Base-by-base conservation (phyloP, 2,329 filamentous ascomycete genomes). In the Cucurbitaria berberidis region DNA sequence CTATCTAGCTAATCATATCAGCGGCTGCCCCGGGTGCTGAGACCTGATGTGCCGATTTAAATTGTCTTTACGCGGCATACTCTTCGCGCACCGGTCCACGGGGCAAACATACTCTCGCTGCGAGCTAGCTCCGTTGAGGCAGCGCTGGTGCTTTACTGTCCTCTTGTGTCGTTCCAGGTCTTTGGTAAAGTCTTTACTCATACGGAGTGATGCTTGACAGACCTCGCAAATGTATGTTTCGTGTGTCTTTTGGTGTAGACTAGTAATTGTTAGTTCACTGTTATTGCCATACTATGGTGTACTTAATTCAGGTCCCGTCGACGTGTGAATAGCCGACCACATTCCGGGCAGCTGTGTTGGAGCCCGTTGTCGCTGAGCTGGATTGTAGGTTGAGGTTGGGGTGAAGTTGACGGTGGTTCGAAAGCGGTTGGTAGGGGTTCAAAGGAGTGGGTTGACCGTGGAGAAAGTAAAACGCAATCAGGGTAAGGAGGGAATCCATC, bases 41-140 rank as follows among this genome's bases (percentile, higher is more conserved):
- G 51, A 41, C 21, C 42, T 54, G 51, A 54, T 50, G 29, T 54
- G 51, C 45, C 51, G 24, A 21, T 49, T 53, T 24, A 53, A 19
- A 32, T 49, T 49, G 34, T 53, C 80, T 77, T 59, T 82, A 83
- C 52, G 66, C 66, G 44, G 39, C 36, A 46, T 45, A n/a, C 27
- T 36, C 42, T 42, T 51, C 19, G 9, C 29, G 27, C 48, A 51
- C 36, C 43, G 42, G 10, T 35, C 19, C n/a, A 51, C 48, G 16
- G 40, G 48, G 18, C 41, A 50, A 19, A 40, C 35, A 38, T 38
- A 50, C 7, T 50, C 19, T 5, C 18, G 16, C 10, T 38, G 35
- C 16, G 32, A 13, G 22, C 22, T 15, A 24, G 7, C n/a, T 16
- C 15, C 19, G 10, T n/a, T 10, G 22, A 50, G 48, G 8, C 22